Base-by-base conservation (phyloP, 2,329 filamentous ascomycete species). In the Colletotrichum neosansevieriae region DNA sequence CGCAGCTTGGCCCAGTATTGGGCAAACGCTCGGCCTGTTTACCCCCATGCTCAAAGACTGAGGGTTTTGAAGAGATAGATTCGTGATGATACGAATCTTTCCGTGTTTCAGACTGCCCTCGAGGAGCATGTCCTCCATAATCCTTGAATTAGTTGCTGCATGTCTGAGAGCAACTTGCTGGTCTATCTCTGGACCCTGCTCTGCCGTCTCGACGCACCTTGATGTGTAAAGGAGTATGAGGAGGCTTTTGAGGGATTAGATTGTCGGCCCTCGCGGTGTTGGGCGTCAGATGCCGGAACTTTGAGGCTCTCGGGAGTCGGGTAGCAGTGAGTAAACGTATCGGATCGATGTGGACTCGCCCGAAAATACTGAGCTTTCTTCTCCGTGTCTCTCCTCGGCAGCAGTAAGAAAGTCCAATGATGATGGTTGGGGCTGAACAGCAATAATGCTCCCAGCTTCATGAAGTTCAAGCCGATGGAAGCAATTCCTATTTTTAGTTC, bases 21-120 rank as follows among this genome's bases (percentile, higher is more conserved):
- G 10, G 32, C 13, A 51, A 51, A 36, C n/a, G 29, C 49, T 21
- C 24, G 49, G 6, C 49, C 49, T 1, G 24, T 51, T 17, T 29
- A 29, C n/a, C 11, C 24, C 3, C 9, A 51, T 3, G 49, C 32
- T 51, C 15, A 29, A 36, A 34, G 49, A 32, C 17, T 51, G 2
- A 51, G 49, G 15, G 49, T 51, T 17, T 51, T 51, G 29, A 51
- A 51, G 29, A 51, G 49, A 29, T 51, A 34, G 24, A 29, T 34
- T 51, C 13, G 49, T 51, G 13, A 51, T 51, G 2, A 51, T 24
- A 1, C 29, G 49, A 1, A 34, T 51, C 15, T 51, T 13, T 2
- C 49, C 29, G 17, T 36, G 49, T 34, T 15, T 15, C 9, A 51
- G 17, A 15, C n/a, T 51, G 1, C 29, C 49, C 0, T 19, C 15